Base-by-base conservation (phyloP, 352 stramenopile species). In the Pythium phragmiticola region DNA sequence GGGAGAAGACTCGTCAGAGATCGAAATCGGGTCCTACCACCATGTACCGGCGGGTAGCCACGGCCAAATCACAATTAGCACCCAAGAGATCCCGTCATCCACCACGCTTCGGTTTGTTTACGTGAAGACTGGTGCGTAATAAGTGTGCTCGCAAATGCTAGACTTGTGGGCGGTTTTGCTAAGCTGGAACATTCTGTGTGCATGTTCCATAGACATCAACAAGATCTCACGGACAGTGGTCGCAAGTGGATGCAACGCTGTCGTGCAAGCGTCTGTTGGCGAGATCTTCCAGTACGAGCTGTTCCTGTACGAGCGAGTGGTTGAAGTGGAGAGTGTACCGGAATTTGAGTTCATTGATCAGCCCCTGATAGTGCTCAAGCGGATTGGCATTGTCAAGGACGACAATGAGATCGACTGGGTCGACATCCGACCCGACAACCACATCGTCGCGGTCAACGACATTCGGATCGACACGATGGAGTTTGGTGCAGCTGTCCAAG, bases 221-320 rank as follows among this genome's bases (percentile, higher is more conserved):
- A 87, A 78, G 28, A 92, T 95, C 58, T 88, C 81, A 5, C 71
- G 86, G 26, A 67, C 89, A 33, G 86, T 95, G n/a, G 81, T 95
- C 2, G 86, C 86, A 7, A 95, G 86, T 56, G 86, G 86, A 33
- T 95, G 86, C 68, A 95, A 92, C 55, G 86, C 86, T 6, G 76
- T 92, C 9, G 82, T 95, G 7, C 84, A 95, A 58, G 78, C 82
- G 16, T 93, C 83, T 3, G 84, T 95, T 23, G 84, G 84, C 7
- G 86, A 95, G 68, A 92, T 95, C 33, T 93, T 95, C 68, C 86
- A 95, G 75, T 95, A 93, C 61, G 86, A 95, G 56, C 62, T 95
- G 61, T 95, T 86, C 61, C 65, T 95, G 56, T 95, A 95, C 57
- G 83, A 95, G 43, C 86, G 86, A 7, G 84, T 95, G 5, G 84